Base-by-base conservation (phyloP, 2,329 filamentous ascomycete genomes). In the Ophiosphaerella narmari region DNA sequence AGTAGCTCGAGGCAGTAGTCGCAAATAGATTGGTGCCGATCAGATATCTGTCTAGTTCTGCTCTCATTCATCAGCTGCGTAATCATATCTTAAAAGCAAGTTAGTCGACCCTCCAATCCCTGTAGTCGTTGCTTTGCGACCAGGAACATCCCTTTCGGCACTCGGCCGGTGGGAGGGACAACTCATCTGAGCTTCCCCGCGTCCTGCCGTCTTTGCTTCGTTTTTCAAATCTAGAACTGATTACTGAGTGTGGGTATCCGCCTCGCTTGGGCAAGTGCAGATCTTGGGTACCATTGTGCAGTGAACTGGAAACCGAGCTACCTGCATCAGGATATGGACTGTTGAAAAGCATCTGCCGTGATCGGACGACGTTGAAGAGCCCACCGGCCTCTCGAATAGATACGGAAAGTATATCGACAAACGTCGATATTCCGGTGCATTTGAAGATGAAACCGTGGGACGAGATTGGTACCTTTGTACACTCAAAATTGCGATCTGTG, bases 31-130 rank as follows among this genome's bases (percentile, higher is more conserved):
- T 50, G 33, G 36, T 18, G 23, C 14, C 26, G 36, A 11, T 32
- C 26, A 24, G 40, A 36, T 9, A 39, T 14, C n/a, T 41, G 35
- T 16, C 26, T 39, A 7, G 35, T 43, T 16, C 34, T 42, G 24
- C 26, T 39, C 23, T 34, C 43, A 36, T 21, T 40, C 24, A 29
- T 29, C 35, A 49, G 41, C 41, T 44, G 43, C 43, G 43, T 40
- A 40, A 39, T 40, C 35, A 16, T 24, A 33, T 37, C 26, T 45
- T 16, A 50, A 50, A 50, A 49, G 47, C 47, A 50, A 50, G 47
- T 50, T 41, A 33, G 21, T 45, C 29, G 47, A 38, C 23, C 18
- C 23, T 14, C 11, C 23, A 14, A 41, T 34, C 47, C 47, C 47
- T 50, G 47, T 26, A 35, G 7, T 23, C 23, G 36, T 35, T 43